Conservation (phyloP, 257 asterid species). For the Ophiorrhiza pumila region DNA sequence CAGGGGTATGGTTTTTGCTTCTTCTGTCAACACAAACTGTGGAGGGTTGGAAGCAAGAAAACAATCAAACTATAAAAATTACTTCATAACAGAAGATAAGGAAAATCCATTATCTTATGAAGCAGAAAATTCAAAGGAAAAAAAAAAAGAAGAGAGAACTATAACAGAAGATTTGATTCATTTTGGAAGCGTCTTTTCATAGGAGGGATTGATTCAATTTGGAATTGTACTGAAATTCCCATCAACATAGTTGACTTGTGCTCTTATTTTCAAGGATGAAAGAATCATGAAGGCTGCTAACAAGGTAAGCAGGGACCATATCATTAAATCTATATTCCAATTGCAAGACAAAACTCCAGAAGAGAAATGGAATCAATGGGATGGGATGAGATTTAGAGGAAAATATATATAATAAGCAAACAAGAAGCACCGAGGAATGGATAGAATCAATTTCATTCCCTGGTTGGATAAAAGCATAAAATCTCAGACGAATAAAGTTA, state of each 20-base stretch:
- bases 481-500: constrained; percentile 17
- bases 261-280: not conserved
- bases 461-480: constrained; percentile 27
- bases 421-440: constrained; percentile 6
- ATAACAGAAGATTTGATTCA: too few relatives aligned
- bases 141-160: too few relatives aligned
- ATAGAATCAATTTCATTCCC: constrained; percentile 25
- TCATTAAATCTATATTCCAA: not conserved
- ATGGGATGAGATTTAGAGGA: constrained; percentile 5
- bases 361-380: constrained; percentile 4
- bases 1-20: too few relatives aligned
- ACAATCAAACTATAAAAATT: too few relatives aligned
- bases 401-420: too few relatives aligned
- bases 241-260: not conserved
- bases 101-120: not conserved
- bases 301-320: not conserved
- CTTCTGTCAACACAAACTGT: too few relatives aligned
- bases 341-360: not conserved
- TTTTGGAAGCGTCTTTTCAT: too few relatives aligned
- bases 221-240: not conserved
- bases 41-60: too few relatives aligned
- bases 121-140: not conserved
- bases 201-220: not conserved
- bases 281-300: not conserved
- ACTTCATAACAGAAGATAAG: not conserved